Evolutionary conservation across 2,329 filamentous ascomycete species (phyloP).

Genomic region (Xylaria hypoxylon): DNA sequence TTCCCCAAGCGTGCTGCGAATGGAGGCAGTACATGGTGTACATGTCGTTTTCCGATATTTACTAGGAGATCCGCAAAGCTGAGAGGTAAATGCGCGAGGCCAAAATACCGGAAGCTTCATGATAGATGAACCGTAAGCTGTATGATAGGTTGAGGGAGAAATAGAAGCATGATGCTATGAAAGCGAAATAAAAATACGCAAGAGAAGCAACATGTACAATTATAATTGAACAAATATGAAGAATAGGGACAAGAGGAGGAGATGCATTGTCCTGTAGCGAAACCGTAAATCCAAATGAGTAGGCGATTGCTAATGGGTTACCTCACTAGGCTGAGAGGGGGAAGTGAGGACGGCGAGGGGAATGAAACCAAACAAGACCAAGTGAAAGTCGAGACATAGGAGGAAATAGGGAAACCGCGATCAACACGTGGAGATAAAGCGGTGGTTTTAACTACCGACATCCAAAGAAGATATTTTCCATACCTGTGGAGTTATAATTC

Average conservation of each 20-base stretch:
- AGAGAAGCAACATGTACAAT: conserved; percentile 14
- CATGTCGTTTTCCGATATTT: conserved; percentile 12
- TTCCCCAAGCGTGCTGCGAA: conserved; percentile 14
- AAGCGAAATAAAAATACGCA: conserved; percentile 16
- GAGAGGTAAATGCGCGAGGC: conserved; percentile 14
- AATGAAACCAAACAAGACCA: conserved; percentile 32
- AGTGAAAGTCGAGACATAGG: conserved; percentile 7
- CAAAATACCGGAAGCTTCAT: conserved; percentile 13
- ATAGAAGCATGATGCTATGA: conserved; percentile 25
- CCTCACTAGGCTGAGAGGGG: conserved; percentile 12
- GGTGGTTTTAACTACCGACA: neutral
- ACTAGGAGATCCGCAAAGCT: conserved; percentile 13
- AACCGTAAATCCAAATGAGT: conserved; percentile 1
- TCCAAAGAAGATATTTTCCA: neutral
- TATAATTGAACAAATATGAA: conserved; percentile 11
- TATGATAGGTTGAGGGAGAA: conserved; percentile 25
- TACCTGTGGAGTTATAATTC: conserved; percentile 9
- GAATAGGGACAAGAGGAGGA: neutral
- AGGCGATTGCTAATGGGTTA: conserved; percentile 17
- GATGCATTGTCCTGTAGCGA: neutral
- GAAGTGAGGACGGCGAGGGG: conserved; percentile 16
- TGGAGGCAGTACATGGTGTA: conserved; percentile 28
- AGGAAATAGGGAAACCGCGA: conserved; percentile 9
- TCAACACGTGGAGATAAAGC: conserved; percentile 6
- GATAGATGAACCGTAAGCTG: conserved; percentile 29